phyloP scores from a whole-genome alignment of 768 basidiomycete species.

The Phylloporus arenicola region DNA sequence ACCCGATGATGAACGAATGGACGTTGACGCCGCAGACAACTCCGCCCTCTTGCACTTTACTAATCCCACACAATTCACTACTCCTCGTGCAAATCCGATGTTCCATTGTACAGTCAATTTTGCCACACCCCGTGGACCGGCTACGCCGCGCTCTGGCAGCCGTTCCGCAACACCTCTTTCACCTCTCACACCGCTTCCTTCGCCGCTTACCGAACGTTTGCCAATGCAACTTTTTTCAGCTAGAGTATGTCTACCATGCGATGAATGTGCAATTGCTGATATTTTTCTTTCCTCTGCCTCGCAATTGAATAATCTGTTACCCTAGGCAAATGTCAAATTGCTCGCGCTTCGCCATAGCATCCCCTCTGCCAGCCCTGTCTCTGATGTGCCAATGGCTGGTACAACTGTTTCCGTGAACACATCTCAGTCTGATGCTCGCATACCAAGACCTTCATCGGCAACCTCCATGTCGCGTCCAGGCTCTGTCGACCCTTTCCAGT shows the following conservation, averaged over 20 bases:
- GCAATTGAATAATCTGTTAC: neutral
- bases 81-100: constrained; percentile 6
- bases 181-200: constrained; percentile 49
- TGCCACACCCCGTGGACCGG: constrained; percentile 21
- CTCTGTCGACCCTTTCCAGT: neutral
- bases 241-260: constrained; percentile 16
- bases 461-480: no score
- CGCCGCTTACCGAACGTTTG: constrained; percentile 29
- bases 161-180: constrained; percentile 28
- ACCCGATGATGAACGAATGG: constrained; percentile 18
- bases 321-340: constrained; percentile 2
- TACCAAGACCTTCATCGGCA: no score
- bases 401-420: neutral
- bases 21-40: constrained; percentile 17
- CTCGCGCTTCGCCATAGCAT: neutral
- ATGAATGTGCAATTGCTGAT: neutral
- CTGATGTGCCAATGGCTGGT: constrained; percentile 1
- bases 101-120: constrained; percentile 26
- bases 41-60: constrained; percentile 21
- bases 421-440: no score
- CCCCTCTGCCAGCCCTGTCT: neutral
- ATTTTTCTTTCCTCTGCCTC: neutral
- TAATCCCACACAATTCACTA: constrained; percentile 6
- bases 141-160: neutral
- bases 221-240: constrained; percentile 12